Evolutionary conservation across 495 filamentous ascomycete genomes (phyloP), one percentile per base, ranked within the genome.

Genomic region (Podospora pseudopauciseta): DNA sequence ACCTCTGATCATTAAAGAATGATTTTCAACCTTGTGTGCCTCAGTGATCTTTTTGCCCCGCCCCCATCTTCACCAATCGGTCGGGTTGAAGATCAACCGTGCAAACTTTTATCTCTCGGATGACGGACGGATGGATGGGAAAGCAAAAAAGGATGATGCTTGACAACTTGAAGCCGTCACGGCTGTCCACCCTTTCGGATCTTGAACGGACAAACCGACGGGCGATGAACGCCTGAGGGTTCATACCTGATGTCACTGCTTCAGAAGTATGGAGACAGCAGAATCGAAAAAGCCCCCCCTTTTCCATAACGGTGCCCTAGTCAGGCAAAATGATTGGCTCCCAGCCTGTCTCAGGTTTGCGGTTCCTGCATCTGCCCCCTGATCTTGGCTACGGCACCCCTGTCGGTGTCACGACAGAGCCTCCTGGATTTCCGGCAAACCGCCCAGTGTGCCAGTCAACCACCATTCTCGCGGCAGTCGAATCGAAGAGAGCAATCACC

Each of bases 361-460:
- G n/a, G 75, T 78, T 76, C 75, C 76, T 76, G 75, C 75, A 68
- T 74, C 67, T 61, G 34, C 49, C 70, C 70, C 73, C 74, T 63
- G 30, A 34, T 23, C 34, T 66, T 66, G 67, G 49, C 65, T 59
- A 64, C 70, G 60, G 11, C 28, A n/a, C 23, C 66, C 69, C 64
- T 39, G 60, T 57, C 44, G 64, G 54, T 66, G 64, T 71, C 64
- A 61, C 68, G 27, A 63, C 70, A 34, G 34, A 70, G 60, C 65
- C 73, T 75, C 73, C 68, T 75, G 72, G 67, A 65, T 70, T 68
- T 65, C 63, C 58, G 30, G 55, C 58, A 32, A 32, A 32, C 60
- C 26, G 64, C 55, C 32, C 28, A 23, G 23, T 23, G 23, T 23
- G 23, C 23, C 23, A 23, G 32, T 30, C 65, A 64, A 58, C 63